phyloP scores from a whole-genome alignment of 2,329 filamentous ascomycete genomes.

The Grosmannia clavigera region DNA sequence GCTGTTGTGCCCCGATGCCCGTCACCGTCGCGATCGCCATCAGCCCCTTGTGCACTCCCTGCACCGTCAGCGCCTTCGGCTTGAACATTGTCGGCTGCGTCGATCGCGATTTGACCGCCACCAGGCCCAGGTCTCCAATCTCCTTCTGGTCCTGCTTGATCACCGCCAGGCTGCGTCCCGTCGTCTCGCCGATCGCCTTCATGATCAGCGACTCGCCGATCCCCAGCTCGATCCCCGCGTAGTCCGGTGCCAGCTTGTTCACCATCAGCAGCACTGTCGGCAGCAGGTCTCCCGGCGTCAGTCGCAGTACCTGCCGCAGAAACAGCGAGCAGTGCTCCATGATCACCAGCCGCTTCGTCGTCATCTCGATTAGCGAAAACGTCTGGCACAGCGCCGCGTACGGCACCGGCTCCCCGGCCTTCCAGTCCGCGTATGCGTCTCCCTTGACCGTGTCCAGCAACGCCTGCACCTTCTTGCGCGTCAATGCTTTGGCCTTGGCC shows the following conservation, averaged over 20 bases:
- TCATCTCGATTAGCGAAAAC: slow-evolving; percentile 90
- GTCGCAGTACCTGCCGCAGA: slow-evolving; percentile 80
- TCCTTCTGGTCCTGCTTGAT: slow-evolving; percentile 96
- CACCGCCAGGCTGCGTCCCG: slow-evolving; percentile 72
- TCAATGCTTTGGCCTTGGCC: slow-evolving; percentile 53
- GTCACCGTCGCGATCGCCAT: slow-evolving; percentile 79
- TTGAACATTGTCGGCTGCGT: slow-evolving; percentile 99
- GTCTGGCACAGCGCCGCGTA: slow-evolving; percentile 92
- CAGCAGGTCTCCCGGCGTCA: slow-evolving; percentile 79
- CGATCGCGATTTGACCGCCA: slow-evolving; percentile 87
- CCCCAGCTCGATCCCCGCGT: slow-evolving; percentile 91
- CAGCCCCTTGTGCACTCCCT: slow-evolving; percentile 74
- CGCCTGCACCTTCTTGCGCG: slow-evolving; percentile 69
- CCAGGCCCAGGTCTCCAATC: slow-evolving; percentile 87
- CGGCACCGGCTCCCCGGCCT: slow-evolving; percentile 73
- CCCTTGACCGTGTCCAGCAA: slow-evolving; percentile 64
- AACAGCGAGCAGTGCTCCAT: slow-evolving; percentile 82
- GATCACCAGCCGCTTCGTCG: slow-evolving; percentile 81
- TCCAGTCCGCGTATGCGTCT: slow-evolving; percentile 93
- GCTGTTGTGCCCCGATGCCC: slow-evolving; percentile 76
- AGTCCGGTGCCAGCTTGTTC: slow-evolving; percentile 94
- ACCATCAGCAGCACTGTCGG: slow-evolving; percentile 91
- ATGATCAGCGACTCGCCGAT: slow-evolving; percentile 97
- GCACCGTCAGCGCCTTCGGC: slow-evolving; percentile 78
- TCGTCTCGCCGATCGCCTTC: slow-evolving; percentile 94